Evolutionary conservation across 2,329 filamentous ascomycete genomes (phyloP), one percentile per base, ranked within the genome.

Genomic region (Cryphonectria naterciae): DNA sequence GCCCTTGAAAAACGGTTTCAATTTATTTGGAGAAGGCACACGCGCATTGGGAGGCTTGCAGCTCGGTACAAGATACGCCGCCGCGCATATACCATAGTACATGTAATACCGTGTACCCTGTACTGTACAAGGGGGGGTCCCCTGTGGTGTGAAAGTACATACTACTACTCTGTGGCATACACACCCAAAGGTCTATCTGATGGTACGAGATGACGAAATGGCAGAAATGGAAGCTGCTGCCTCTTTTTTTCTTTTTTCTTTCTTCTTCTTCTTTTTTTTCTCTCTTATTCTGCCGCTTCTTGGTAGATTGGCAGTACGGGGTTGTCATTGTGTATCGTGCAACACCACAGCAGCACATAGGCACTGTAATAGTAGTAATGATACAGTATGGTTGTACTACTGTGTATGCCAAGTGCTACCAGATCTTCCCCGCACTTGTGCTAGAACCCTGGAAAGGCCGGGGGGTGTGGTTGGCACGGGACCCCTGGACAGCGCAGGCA

Each of bases 11-110:
- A 28, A 28, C 37, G 61, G 61, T 39, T 46, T n/a, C 19, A 37
- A 62, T n/a, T 17, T 22, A 19, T 22, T 61, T 61, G 58, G 32
- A 37, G 32, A 37, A 41, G 13, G n/a, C 35, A 41, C 22, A 19
- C n/a, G 3, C 28, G 37, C 61, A 43, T 63, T 63, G 35, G 61
- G 61, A 15, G 61, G 22, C 41, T 65, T 56, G 52, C 54, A 58
- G 37, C 37, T 46, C 66, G 56, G 56, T 15, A 35, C n/a, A 43
- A 62, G 54, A 68, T 68, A 41, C 37, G 28, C 65, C 65, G 65
- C 65, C 2, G 60, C 32, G 52, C 46, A 28, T 19, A 35, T 46
- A 28, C 41, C 17, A n/a, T 49, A n/a, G n/a, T n/a, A 7, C 28
- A 8, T 17, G 19, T 19, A 10, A n/a, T 25, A 17, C 13, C 2